Percentiles rank a stretch among this genome's conserved stretches.
phyloP scores from a whole-genome alignment of 176 grass and related monocot species.

The Miscanthus lutarioriparius region DNA sequence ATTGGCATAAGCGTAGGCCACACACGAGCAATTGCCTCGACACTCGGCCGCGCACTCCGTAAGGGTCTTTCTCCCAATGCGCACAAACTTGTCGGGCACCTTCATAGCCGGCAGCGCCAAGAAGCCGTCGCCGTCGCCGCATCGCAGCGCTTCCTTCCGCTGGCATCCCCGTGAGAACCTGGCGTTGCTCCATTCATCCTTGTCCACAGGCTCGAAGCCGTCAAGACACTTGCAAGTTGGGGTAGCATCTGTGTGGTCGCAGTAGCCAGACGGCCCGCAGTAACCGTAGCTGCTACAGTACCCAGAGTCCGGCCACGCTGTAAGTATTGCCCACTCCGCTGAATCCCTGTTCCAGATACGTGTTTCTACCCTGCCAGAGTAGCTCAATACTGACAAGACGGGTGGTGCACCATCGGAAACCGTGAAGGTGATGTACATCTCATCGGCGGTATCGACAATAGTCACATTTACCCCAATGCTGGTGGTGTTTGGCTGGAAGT shows the following conservation, averaged over 20 bases:
- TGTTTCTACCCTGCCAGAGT: neutral
- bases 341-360: neutral
- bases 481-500: too few species aligned
- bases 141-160: neutral
- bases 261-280: neutral
- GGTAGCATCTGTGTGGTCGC: neutral
- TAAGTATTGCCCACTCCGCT: neutral
- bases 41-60: slow-evolving; percentile 36
- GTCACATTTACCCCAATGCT: too few species aligned
- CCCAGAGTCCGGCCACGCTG: accelerated
- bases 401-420: too few species aligned
- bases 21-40: slow-evolving; percentile 47
- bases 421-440: too few species aligned
- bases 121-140: slow-evolving; percentile 1
- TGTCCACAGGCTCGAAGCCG: slow-evolving; percentile 11
- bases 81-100: neutral
- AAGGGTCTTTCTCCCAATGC: slow-evolving; percentile 24
- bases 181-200: neutral
- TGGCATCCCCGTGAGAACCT: slow-evolving; percentile 21
- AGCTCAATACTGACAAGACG: too few species aligned
- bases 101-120: neutral
- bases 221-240: slow-evolving; percentile 28
- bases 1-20: slow-evolving; percentile 45
- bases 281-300: slow-evolving; percentile 15
- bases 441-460: too few species aligned